Percentiles rank a stretch among this genome's conserved stretches.
Evolutionary conservation across 139 green algal species (phyloP).

Genomic region (Ostreobium quekettii): DNA sequence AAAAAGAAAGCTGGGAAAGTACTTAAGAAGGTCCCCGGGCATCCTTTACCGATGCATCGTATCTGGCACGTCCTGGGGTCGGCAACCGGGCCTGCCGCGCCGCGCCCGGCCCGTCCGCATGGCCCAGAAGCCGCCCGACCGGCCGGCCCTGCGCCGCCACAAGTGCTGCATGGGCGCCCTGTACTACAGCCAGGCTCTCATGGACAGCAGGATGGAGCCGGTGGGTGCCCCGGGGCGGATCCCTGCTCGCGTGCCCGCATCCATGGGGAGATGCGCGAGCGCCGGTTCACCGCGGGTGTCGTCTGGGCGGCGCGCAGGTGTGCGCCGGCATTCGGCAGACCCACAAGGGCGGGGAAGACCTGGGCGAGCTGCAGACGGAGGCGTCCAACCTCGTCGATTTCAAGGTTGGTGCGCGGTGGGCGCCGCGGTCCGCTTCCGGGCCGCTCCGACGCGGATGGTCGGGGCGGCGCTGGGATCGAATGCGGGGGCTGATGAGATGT

Average conservation of each 20-base stretch:
- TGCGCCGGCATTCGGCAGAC: conserved; percentile 4
- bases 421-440: too few relatives aligned
- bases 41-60: too few relatives aligned
- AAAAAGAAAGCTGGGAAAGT: too few relatives aligned
- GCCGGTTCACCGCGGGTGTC: too few relatives aligned
- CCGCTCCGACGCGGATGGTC: too few relatives aligned
- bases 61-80: too few relatives aligned
- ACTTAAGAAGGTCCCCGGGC: too few relatives aligned
- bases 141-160: neutral
- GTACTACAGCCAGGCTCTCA: conserved; percentile 16
- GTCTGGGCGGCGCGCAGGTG: too few relatives aligned
- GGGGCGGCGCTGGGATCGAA: too few relatives aligned
- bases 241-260: neutral
- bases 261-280: neutral
- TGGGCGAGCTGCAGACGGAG: conserved; percentile 11
- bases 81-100: too few relatives aligned
- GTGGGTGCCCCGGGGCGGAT: neutral
- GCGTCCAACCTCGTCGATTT: conserved; percentile 13
- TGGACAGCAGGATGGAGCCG: conserved; percentile 7
- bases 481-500: too few relatives aligned
- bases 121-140: neutral
- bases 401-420: conserved; percentile 3
- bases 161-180: conserved; percentile 12
- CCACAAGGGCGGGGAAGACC: neutral
- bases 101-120: too few relatives aligned